phyloP scores from a whole-genome alignment of 1,139 yeast species.

The Hansenula anomala region DNA sequence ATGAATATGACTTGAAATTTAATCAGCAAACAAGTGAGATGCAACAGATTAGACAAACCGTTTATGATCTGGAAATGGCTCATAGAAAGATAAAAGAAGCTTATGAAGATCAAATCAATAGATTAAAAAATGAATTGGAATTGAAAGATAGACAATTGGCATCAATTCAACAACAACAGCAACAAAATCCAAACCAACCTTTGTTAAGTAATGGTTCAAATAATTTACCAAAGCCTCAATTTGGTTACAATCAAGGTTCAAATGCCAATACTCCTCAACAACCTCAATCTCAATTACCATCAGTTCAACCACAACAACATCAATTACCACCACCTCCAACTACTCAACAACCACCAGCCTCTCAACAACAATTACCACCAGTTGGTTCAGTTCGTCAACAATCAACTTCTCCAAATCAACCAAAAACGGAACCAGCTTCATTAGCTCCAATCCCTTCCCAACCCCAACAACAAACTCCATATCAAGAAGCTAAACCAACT shows the following conservation, averaged over 20 bases:
- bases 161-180: conserved; percentile 27
- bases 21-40: conserved; percentile 92
- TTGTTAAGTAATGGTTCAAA: conserved; percentile 15
- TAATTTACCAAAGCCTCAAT: conserved; percentile 18
- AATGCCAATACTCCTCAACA: conserved; percentile 21
- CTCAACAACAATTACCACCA: conserved; percentile 20
- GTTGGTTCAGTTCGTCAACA: conserved; percentile 18
- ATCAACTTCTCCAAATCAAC: conserved; percentile 16
- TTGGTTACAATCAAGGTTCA: conserved; percentile 12
- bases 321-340: conserved; percentile 20
- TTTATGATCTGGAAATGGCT: conserved; percentile 89
- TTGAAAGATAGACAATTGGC: conserved; percentile 59
- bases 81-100: conserved; percentile 95
- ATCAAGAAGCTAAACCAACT: conserved; percentile 9
- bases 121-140: conserved; percentile 83
- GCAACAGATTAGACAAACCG: conserved; percentile 92
- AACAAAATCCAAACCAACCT: conserved; percentile 17
- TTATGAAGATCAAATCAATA: conserved; percentile 86
- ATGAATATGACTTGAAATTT: conserved; percentile 86
- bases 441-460: conserved; percentile 21
- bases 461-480: conserved; percentile 19
- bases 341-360: conserved; percentile 19
- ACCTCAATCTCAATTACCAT: conserved; percentile 24
- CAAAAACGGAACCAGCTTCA: conserved; percentile 28
- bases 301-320: conserved; percentile 22